A percentile compares a stretch with the other conserved stretches of the same genome.
These are phyloP conservation scores for Sporothrix pseudoabietina DNA, from an alignment of 2,329 filamentous ascomycete species.

Conservation along the genomic window DNA sequence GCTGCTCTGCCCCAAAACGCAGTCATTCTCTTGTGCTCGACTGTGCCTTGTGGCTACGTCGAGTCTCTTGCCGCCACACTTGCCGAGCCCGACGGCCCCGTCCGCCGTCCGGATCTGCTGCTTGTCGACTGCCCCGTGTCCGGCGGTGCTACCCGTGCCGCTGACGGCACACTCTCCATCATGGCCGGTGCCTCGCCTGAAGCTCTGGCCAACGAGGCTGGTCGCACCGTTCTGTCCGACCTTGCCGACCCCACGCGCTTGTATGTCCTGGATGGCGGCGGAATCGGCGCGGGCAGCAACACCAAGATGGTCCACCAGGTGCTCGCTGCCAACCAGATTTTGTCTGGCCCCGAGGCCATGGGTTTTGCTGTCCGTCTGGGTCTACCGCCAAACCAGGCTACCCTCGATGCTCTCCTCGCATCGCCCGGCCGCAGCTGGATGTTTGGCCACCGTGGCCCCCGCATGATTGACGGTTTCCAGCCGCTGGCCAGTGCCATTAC, in stretches of 20 bases:
- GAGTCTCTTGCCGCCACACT: constrained; percentile 62
- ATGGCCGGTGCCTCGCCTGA: constrained; percentile 66
- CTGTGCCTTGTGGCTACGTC: constrained; percentile 68
- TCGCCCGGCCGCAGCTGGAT: constrained; percentile 62
- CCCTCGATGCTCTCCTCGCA: constrained; percentile 46
- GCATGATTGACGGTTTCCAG: constrained; percentile 56
- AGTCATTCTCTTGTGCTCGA: constrained; percentile 68
- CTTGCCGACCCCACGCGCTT: constrained; percentile 66
- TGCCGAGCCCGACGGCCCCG: constrained; percentile 53
- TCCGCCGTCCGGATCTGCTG: constrained; percentile 62
- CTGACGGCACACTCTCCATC: constrained; percentile 72
- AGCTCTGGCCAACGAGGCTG: constrained; percentile 62
- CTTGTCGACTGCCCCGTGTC: constrained; percentile 74
- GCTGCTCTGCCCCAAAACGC: constrained; percentile 57
- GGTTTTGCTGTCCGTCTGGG: constrained; percentile 61
- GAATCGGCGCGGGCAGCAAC: constrained; percentile 61
- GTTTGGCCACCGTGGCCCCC: constrained; percentile 60
- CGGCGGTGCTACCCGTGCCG: constrained; percentile 68
- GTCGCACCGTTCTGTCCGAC: constrained; percentile 60
- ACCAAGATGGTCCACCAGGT: constrained; percentile 68
- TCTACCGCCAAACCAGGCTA: constrained; percentile 50
- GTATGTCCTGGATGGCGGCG: constrained; percentile 60
- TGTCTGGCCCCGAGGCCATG: constrained; percentile 61
- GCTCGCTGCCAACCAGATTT: constrained; percentile 64
- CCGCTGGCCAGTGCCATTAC: constrained; percentile 61